Conservation (phyloP, 306 rosid species). For the Spatholobus suberectus region DNA sequence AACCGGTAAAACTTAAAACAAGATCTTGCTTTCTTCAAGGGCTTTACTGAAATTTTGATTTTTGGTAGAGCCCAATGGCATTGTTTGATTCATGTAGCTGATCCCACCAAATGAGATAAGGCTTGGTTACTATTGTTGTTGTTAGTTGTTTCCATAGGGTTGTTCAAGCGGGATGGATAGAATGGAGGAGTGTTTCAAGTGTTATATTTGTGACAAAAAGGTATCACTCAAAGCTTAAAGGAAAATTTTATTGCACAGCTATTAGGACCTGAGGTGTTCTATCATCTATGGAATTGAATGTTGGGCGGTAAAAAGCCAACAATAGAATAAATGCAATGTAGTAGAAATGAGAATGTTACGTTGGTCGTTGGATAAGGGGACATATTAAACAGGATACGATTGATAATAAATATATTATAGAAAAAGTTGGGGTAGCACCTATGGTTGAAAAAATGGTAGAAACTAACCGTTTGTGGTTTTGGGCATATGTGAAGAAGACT, state of each 20-base stretch:
- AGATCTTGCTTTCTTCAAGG: slow-evolving; percentile 20
- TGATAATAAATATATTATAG: background rate
- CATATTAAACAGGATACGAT: background rate
- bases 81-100: background rate
- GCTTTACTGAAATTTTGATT: slow-evolving; percentile 11
- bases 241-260: background rate
- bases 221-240: background rate
- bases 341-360: background rate
- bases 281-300: background rate
- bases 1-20: background rate
- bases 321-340: background rate
- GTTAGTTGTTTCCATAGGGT: slow-evolving; percentile 20
- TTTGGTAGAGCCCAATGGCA: background rate
- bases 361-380: background rate
- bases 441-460: background rate
- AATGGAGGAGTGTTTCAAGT: background rate
- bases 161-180: background rate
- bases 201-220: background rate
- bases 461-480: background rate
- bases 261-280: background rate
- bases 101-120: background rate
- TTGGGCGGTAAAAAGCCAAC: background rate
- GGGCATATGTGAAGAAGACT: background rate
- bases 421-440: background rate
- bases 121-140: background rate